Base-by-base conservation (phyloP, 2,329 filamentous ascomycete genomes). In the Penicillium italicum region DNA sequence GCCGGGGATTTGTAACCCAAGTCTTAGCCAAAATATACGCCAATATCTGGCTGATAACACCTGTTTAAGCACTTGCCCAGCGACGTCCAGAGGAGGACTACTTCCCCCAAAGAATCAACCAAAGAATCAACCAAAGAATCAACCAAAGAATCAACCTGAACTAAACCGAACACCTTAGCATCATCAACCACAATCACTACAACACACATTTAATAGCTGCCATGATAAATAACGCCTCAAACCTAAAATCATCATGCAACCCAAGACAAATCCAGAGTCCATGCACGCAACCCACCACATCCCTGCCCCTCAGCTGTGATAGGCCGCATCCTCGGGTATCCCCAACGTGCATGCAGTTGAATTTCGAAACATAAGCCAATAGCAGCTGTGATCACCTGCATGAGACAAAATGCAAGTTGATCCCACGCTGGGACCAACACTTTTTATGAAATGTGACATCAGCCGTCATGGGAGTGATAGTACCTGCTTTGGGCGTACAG, bases 251-350 rank as follows among this genome's bases (percentile, higher is more conserved):
- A 28, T 9, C 50, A 34, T 49, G 37, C 44, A 53, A 42, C 44
- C 44, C 30, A 48, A 41, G n/a, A 42, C 28, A 28, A 41, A 37
- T 34, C 22, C 16, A 31, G 24, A 40, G 8, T 18, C n/a, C 22
- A 53, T 47, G 42, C 34, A 40, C 18, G 43, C 28, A 53, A 46
- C 34, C 18, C 49, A 38, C 14, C 41, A 18, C 36, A 28, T 22
- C 38, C 28, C 28, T 34, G 20, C 24, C 16, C 22, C 50, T 40
- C 28, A 10, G 1, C 28, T 20, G 8, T 53, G 50, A 53, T 55
- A 55, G 53, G 53, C 53, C 53, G 45, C 53, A 28, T 34, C 20
- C 46, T 45, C 53, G 41, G 48, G 34, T 36, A 26, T 11, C 38
- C 40, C 51, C 49, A 51, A 51, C 41, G 37, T 54, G 45, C 51